A percentile compares a stretch with the other conserved stretches of the same genome.
Conservation (phyloP, 2,329 filamentous ascomycete genomes). For the Cladosporium sp. region DNA sequence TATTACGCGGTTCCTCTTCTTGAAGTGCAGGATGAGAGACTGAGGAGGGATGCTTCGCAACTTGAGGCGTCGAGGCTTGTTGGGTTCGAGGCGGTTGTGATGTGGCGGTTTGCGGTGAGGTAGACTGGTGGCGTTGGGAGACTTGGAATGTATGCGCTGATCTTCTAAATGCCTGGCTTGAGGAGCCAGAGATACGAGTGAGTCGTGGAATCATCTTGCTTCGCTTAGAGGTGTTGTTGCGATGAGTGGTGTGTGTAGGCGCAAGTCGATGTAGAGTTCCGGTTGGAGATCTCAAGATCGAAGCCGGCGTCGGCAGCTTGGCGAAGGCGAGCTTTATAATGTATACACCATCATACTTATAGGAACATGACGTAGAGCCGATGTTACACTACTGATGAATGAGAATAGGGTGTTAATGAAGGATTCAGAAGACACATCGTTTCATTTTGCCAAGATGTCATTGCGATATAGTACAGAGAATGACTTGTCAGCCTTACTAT, state of each 20-base stretch:
- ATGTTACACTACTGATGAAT: not conserved
- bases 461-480: too few relatives aligned
- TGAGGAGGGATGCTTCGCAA: conserved; percentile 11
- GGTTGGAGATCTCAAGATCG: not conserved
- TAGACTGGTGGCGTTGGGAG: conserved; percentile 16
- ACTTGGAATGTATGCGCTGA: not conserved
- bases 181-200: not conserved
- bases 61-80: not conserved
- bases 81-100: conserved; percentile 5
- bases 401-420: not conserved
- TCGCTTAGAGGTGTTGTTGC: too few relatives aligned
- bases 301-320: not conserved
- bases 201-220: not conserved
- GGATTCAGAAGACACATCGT: not conserved
- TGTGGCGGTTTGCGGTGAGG: conserved; percentile 1
- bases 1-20: not conserved
- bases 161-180: not conserved
- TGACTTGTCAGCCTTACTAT: too few relatives aligned
- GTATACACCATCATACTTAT: too few relatives aligned
- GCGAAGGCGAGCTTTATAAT: not conserved
- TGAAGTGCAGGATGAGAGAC: conserved; percentile 17
- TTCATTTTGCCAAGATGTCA: too few relatives aligned
- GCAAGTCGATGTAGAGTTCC: not conserved
- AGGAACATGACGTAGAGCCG: too few relatives aligned
- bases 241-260: not conserved